phyloP scores from a whole-genome alignment of 2,329 filamentous ascomycete genomes.

The Chrysoporthe cubensis region DNA sequence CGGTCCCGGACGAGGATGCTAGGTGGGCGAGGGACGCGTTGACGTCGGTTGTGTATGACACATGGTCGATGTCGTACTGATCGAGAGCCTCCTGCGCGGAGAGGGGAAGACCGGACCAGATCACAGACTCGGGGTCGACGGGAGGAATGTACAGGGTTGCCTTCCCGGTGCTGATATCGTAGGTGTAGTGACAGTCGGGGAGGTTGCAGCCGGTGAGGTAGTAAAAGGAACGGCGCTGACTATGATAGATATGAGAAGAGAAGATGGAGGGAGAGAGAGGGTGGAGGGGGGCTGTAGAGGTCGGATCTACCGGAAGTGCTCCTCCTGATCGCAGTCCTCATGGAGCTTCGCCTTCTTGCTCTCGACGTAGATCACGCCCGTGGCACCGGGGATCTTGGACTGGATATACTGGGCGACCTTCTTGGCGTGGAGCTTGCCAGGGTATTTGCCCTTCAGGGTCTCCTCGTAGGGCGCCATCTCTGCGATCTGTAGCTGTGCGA shows the following conservation, averaged over 20 bases:
- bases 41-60: constrained; percentile 72
- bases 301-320: constrained; percentile 71
- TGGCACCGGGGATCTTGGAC: constrained; percentile 64
- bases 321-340: constrained; percentile 86
- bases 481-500: constrained; percentile 24
- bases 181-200: constrained; percentile 78
- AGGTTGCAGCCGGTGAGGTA: constrained; percentile 87
- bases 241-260: constrained; percentile 39
- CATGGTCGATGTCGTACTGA: constrained; percentile 81
- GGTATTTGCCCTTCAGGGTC: constrained; percentile 68
- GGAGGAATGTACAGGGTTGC: constrained; percentile 91
- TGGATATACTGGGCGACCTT: constrained; percentile 81
- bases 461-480: constrained; percentile 48
- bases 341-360: constrained; percentile 78
- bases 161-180: constrained; percentile 74
- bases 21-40: constrained; percentile 70
- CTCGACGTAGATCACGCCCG: constrained; percentile 85
- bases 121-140: constrained; percentile 82
- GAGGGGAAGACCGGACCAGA: constrained; percentile 90
- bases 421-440: constrained; percentile 84
- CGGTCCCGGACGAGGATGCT: constrained; percentile 50
- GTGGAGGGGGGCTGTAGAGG: neutral
- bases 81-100: constrained; percentile 74
- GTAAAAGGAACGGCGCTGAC: constrained; percentile 91
- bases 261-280: constrained; percentile 17